Conservation (phyloP, 805 yeast genomes). For the Spathaspora hagerdaliae region DNA sequence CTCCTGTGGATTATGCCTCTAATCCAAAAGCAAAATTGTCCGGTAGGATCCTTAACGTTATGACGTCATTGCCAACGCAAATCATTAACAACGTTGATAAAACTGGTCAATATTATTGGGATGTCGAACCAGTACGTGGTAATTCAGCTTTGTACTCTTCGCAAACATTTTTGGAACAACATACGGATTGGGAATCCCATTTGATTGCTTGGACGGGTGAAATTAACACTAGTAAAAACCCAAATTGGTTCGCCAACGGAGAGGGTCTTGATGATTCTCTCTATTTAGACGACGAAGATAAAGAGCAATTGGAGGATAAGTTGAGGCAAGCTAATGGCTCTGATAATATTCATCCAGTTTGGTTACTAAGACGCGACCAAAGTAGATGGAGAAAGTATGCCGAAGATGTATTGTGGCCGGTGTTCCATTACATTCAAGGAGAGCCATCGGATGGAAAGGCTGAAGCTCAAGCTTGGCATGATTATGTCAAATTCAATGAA, state of each 20-base stretch:
- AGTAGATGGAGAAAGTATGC: constrained; percentile 85
- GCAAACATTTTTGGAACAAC: constrained; percentile 55
- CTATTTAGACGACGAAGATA: constrained; percentile 55
- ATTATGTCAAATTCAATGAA: constrained; percentile 86
- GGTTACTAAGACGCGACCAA: constrained; percentile 80
- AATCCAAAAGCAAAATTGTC: constrained; percentile 36
- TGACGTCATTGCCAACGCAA: constrained; percentile 65
- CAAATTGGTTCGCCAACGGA: constrained; percentile 14
- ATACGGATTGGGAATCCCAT: constrained; percentile 82
- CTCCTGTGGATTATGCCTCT: constrained; percentile 27
- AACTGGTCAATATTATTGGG: constrained; percentile 44
- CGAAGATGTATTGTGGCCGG: constrained; percentile 90
- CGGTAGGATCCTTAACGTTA: constrained; percentile 66
- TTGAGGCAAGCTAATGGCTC: constrained; percentile 45
- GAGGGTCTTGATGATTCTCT: constrained; percentile 55
- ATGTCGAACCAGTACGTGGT: constrained; percentile 66
- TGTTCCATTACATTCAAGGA: constrained; percentile 86
- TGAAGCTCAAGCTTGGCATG: constrained; percentile 76
- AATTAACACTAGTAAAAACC: constrained; percentile 24
- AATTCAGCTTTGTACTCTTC: constrained; percentile 82
- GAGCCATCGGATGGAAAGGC: constrained; percentile 65
- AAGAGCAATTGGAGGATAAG: constrained; percentile 43
- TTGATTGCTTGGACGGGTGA: constrained; percentile 97
- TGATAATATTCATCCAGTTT: constrained; percentile 73
- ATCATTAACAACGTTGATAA: constrained; percentile 40